Percentiles rank a stretch among this genome's conserved stretches.
phyloP scores from a whole-genome alignment of 148 eudicot genomes.

The Chenopodium formosanum region DNA sequence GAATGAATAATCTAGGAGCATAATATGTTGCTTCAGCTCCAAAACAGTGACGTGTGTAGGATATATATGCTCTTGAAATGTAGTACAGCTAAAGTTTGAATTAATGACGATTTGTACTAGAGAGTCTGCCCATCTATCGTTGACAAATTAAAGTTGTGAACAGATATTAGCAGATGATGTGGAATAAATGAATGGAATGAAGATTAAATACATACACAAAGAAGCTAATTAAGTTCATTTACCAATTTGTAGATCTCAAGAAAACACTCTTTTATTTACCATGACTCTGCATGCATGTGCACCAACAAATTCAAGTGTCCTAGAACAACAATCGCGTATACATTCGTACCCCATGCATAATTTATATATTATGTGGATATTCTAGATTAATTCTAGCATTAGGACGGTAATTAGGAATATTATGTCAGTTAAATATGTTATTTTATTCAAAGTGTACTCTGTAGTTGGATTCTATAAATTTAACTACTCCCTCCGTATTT shows the following conservation, averaged over 20 bases:
- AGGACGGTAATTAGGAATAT: too few relatives aligned
- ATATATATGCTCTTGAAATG: background rate
- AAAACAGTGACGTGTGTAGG: background rate
- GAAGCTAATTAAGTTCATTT: background rate
- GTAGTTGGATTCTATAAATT: too few relatives aligned
- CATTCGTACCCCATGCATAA: background rate
- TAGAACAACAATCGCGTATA: background rate
- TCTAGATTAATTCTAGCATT: too few relatives aligned
- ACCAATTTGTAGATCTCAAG: conserved; percentile 14
- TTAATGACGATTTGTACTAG: background rate
- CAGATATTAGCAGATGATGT: background rate
- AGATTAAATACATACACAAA: background rate
- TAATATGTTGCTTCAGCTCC: background rate
- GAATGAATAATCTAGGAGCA: background rate
- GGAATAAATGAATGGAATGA: background rate
- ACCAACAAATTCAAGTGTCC: background rate
- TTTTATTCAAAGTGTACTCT: too few relatives aligned
- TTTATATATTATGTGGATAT: background rate
- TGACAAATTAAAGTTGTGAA: background rate
- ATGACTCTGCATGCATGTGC: conserved; percentile 15
- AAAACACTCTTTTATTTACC: background rate
- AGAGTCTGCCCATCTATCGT: background rate
- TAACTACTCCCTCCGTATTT: too few relatives aligned
- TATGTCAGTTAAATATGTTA: too few relatives aligned
- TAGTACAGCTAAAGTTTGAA: background rate